Base-by-base conservation (phyloP, 2,329 filamentous ascomycete species). In the Penicillium verrucosum region DNA sequence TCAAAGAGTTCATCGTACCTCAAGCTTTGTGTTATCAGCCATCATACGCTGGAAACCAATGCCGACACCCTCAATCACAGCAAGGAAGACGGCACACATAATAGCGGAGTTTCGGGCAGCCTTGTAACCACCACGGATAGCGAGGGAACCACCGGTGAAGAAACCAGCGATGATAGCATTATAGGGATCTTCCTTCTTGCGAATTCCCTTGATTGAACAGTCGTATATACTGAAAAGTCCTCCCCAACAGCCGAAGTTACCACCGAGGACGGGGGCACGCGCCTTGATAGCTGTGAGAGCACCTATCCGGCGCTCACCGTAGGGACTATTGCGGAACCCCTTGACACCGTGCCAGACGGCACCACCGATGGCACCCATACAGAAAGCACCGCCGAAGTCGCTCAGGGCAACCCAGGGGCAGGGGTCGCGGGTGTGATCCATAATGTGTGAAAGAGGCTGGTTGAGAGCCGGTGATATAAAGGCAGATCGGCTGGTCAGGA, bases 211-310 rank as follows among this genome's bases (percentile, higher is more conserved):
- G 61, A 97, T 89, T 23, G 92, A 89, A 80, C 94, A 99, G 79
- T 99, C 94, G 71, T 93, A 97, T 60, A 91, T 95, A 68, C 87
- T 91, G 82, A 97, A 97, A 55, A 97, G 81, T 65, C 94, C 94
- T 73, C 94, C 93, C 93, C 94, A 97, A 55, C 96, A 91, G 69
- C 93, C 93, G 70, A 97, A 99, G 82, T 99, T 99, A 70, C 94
- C 94, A 71, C 94, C 94, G 47, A 97, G 84, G 30, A 97, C 93
- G 2, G 94, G 94, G 41, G 94, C 94, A 73, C 94, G 89, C 72
- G 94, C 92, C 82, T 99, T 99, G 78, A 99, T 92, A 58, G 94
- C 94, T 69, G 93, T 97, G 78, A 99, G 83, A 65, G 94, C 90
- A 74, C 94, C 94, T 81, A 97, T 93, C 75, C 93, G 85, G 74